These are phyloP conservation scores for Saturnispora mendoncae DNA, from an alignment of 805 yeast genomes.

Conservation along the genomic window DNA sequence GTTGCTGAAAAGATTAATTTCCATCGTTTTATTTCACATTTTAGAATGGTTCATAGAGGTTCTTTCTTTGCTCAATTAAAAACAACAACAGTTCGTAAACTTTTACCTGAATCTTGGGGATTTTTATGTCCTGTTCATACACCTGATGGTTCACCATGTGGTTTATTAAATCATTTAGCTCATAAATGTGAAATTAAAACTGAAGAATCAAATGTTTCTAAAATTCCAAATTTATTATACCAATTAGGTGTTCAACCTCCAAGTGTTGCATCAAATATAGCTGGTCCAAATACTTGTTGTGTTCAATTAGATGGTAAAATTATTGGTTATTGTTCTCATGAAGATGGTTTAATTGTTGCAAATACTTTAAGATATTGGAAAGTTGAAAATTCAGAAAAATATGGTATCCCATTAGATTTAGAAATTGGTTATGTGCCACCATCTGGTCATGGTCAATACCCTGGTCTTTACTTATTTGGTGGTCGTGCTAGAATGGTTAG, in stretches of 20 bases:
- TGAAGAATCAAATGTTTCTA: slow-evolving; percentile 59
- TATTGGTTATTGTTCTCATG: slow-evolving; percentile 90
- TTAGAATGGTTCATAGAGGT: slow-evolving; percentile 99
- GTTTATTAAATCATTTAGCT: slow-evolving; percentile 90
- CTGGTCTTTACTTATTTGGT: slow-evolving; percentile 87
- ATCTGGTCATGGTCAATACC: slow-evolving; percentile 92
- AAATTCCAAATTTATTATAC: slow-evolving; percentile 56
- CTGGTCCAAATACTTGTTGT: slow-evolving; percentile 84
- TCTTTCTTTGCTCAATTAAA: slow-evolving; percentile 97
- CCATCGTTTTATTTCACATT: slow-evolving; percentile 95
- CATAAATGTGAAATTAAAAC: slow-evolving; percentile 91
- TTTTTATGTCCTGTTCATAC: slow-evolving; percentile 98
- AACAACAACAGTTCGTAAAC: slow-evolving; percentile 93
- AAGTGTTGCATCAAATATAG: slow-evolving; percentile 52
- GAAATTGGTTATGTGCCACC: slow-evolving; percentile 97
- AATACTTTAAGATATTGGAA: slow-evolving; percentile 90
- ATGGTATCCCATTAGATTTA: slow-evolving; percentile 73
- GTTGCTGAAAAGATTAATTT: slow-evolving; percentile 98
- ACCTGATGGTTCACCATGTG: slow-evolving; percentile 99
- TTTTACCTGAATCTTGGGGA: slow-evolving; percentile 98
- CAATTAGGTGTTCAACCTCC: slow-evolving; percentile 77
- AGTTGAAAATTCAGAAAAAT: slow-evolving; percentile 53
- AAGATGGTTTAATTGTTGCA: slow-evolving; percentile 77
- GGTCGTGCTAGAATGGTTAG: slow-evolving; percentile 93
- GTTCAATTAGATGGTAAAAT: slow-evolving; percentile 90